Evolutionary conservation across 306 rosid species (phyloP), one percentile per base, ranked within the genome.

Genomic region (Glycine tomentella): DNA sequence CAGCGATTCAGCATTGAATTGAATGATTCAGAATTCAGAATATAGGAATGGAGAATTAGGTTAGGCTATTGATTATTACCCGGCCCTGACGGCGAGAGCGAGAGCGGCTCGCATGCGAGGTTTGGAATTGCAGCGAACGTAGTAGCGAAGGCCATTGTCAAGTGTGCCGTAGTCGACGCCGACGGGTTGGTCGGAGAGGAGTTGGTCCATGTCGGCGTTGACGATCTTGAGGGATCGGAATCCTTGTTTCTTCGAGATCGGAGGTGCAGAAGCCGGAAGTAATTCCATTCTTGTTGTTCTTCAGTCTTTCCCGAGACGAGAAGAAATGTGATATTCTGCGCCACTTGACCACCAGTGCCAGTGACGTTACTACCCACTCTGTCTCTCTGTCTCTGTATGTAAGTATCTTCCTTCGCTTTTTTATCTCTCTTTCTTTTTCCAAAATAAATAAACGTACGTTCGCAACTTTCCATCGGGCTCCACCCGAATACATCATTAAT

Each of bases 71-170:
- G 9, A 9, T 63, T 88, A 9, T 63, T 88, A 94, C 99, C 99
- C 99, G 16, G 72, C 95, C 81, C 75, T 91, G 76, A 95, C 93
- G 75, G 95, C 97, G 31, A 95, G 99, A 3, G 99, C 92, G 38
- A 95, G 94, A 59, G 99, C 99, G 48, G 99, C 94, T 86, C 99
- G 82, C 97, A 91, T 93, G 76, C 89, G 89, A 57, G 99, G 99
- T 80, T 95, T 95, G 62, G 96, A 90, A 86, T 95, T 95, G 86
- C 86, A 87, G 25, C 99, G 99, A 34, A 95, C 98, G 79, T 95
- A 91, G 86, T 91, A 95, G 67, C 75, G 86, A 5, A 95, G 90
- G 17, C 99, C 99, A 84, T 91, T 95, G 46, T 89, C 90, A 20
- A 95, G 99, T 11, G 87, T 84, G 82, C 99, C 98, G 80, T 78